Conservation (phyloP, 208 protist species). For the Trypanosoma congolense region DNA sequence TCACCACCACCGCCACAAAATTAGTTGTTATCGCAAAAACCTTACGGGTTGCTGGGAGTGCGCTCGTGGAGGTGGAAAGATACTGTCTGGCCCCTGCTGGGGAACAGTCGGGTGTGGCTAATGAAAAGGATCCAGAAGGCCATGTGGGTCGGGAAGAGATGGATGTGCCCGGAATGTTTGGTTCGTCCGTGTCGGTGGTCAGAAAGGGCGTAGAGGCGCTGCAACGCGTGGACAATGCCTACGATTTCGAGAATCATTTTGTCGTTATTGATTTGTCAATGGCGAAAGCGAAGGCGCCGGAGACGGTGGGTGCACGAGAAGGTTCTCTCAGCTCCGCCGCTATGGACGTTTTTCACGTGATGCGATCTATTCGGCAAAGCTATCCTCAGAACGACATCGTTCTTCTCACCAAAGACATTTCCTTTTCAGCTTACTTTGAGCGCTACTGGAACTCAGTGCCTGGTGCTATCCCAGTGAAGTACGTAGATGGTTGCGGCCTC, state of each 20-base stretch:
- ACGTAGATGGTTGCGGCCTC: constrained; percentile 67
- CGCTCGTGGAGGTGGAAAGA: constrained; percentile 35
- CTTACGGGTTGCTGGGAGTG: constrained; percentile 37
- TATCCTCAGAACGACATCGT: constrained; percentile 72
- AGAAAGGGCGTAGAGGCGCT: constrained; percentile 11
- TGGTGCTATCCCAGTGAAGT: constrained; percentile 40
- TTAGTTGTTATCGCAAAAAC: constrained; percentile 65
- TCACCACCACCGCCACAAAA: constrained; percentile 51
- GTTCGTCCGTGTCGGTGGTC: neutral
- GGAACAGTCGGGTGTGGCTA: constrained; percentile 27
- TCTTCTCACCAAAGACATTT: constrained; percentile 66
- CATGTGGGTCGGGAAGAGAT: too few relatives aligned
- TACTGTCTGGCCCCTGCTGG: constrained; percentile 42
- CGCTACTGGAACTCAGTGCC: constrained; percentile 37
- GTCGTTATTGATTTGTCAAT: constrained; percentile 72
- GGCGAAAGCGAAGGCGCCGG: constrained; percentile 49
- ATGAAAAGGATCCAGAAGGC: neutral
- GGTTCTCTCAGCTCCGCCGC: constrained; percentile 49
- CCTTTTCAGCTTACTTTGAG: constrained; percentile 70
- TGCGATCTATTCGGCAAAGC: constrained; percentile 50
- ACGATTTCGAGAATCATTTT: constrained; percentile 74
- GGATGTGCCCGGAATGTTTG: neutral
- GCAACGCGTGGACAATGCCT: constrained; percentile 44
- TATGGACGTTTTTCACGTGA: constrained; percentile 59
- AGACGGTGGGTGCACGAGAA: constrained; percentile 56